phyloP scores from a whole-genome alignment of 2,329 filamentous ascomycete species.

The Zymoseptoria pseudotritici region DNA sequence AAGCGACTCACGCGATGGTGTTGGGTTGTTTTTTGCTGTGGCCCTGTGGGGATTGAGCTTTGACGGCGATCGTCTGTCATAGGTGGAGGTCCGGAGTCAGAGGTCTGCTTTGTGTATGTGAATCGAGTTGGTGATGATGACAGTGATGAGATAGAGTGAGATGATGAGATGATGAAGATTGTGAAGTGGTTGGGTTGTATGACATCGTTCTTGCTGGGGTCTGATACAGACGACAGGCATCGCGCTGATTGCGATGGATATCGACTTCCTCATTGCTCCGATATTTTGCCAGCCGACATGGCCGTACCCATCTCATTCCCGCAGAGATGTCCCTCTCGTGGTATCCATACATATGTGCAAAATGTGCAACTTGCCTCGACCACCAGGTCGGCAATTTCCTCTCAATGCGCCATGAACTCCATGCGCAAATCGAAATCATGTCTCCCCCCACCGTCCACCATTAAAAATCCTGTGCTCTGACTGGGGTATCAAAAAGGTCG shows the following conservation, averaged over 20 bases:
- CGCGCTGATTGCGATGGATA: background rate
- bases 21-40: no score
- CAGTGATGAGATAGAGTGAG: no score
- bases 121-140: background rate
- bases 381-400: constrained; percentile 2
- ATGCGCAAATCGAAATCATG: constrained; percentile 2
- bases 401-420: constrained; percentile 10
- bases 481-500: constrained; percentile 26
- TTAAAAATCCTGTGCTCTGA: constrained; percentile 6
- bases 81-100: no score
- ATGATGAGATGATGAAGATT: background rate
- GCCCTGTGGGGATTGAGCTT: no score
- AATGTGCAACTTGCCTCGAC: constrained; percentile 2
- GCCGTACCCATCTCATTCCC: constrained; percentile 1
- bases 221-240: background rate
- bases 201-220: background rate
- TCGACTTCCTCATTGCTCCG: background rate
- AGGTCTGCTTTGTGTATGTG: no score
- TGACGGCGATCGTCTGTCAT: no score
- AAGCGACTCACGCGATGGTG: no score
- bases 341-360: constrained; percentile 7
- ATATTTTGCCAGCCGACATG: background rate
- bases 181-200: background rate
- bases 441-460: background rate
- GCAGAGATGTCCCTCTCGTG: background rate